These are phyloP conservation scores for Aspergillus heteromorphus DNA, from an alignment of 495 filamentous ascomycete species.

Conservation along the genomic window DNA sequence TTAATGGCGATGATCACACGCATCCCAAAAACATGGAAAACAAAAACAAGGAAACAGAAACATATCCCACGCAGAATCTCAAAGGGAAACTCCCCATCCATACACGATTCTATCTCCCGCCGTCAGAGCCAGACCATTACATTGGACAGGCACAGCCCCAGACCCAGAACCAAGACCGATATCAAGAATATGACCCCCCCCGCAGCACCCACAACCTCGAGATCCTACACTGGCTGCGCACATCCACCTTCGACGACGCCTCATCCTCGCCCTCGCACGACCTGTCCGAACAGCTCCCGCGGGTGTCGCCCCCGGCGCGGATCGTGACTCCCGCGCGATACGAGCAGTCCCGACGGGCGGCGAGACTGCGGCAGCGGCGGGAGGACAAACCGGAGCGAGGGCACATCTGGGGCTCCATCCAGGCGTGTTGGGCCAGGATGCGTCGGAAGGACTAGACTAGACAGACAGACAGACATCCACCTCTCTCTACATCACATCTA, in stretches of 20 bases:
- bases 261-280: background rate
- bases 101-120: no score
- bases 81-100: no score
- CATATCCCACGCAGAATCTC: background rate
- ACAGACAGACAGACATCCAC: no score
- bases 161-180: no score
- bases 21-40: background rate
- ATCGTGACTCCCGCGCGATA: constrained; percentile 18
- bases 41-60: background rate
- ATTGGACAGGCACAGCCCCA: background rate
- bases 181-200: background rate
- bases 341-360: constrained; percentile 2
- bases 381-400: background rate
- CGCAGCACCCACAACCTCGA: background rate
- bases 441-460: no score
- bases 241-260: background rate
- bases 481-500: no score
- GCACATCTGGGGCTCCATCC: constrained; percentile 1
- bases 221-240: background rate
- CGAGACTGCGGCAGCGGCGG: background rate
- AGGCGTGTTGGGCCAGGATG: constrained; percentile 4
- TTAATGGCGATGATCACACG: background rate
- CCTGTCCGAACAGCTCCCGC: background rate
- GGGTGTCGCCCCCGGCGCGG: constrained; percentile 8
- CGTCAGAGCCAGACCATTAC: no score